phyloP scores from a whole-genome alignment of 352 stramenopile genomes.

The Pythium rhizo-oryzae region DNA sequence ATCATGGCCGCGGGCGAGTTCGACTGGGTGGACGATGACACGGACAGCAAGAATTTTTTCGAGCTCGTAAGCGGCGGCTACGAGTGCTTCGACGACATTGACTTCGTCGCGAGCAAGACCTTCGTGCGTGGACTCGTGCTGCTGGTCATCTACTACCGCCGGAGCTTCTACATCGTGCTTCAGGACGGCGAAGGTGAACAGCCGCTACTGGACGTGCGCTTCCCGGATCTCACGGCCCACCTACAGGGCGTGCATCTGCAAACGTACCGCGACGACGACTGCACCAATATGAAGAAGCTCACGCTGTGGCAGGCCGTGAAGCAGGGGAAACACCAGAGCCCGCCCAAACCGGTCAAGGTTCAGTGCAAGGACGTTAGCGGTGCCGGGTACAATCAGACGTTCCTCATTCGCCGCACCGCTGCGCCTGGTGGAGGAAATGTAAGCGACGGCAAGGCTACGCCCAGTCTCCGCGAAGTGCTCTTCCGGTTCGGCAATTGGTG shows the following conservation, averaged over 20 bases:
- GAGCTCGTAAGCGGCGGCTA: slow-evolving; percentile 92
- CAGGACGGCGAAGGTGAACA: slow-evolving; percentile 91
- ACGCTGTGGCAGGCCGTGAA: slow-evolving; percentile 90
- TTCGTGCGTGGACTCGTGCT: slow-evolving; percentile 84
- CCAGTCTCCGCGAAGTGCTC: slow-evolving; percentile 89
- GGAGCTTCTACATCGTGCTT: slow-evolving; percentile 92
- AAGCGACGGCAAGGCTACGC: slow-evolving; percentile 15
- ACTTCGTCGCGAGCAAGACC: slow-evolving; percentile 88
- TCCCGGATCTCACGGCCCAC: slow-evolving; percentile 90
- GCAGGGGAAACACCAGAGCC: slow-evolving; percentile 56
- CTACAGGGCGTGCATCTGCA: slow-evolving; percentile 90
- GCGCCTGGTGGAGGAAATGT: slow-evolving; percentile 5
- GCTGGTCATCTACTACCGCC: slow-evolving; percentile 83
- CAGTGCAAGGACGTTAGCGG: slow-evolving; percentile 86
- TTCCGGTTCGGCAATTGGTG: slow-evolving; percentile 97
- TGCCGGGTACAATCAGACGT: slow-evolving; percentile 83
- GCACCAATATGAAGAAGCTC: slow-evolving; percentile 91
- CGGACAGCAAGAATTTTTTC: slow-evolving; percentile 87
- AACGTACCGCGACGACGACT: slow-evolving; percentile 77
- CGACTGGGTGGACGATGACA: slow-evolving; percentile 91
- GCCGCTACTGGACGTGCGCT: slow-evolving; percentile 93
- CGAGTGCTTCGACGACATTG: slow-evolving; percentile 83
- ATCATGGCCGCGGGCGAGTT: slow-evolving; percentile 84
- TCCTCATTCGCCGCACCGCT: slow-evolving; percentile 74
- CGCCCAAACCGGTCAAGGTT: slow-evolving; percentile 78